Base-by-base conservation (phyloP, 1,284 basidiomycete species). In the Naganishia liquefaciens region DNA sequence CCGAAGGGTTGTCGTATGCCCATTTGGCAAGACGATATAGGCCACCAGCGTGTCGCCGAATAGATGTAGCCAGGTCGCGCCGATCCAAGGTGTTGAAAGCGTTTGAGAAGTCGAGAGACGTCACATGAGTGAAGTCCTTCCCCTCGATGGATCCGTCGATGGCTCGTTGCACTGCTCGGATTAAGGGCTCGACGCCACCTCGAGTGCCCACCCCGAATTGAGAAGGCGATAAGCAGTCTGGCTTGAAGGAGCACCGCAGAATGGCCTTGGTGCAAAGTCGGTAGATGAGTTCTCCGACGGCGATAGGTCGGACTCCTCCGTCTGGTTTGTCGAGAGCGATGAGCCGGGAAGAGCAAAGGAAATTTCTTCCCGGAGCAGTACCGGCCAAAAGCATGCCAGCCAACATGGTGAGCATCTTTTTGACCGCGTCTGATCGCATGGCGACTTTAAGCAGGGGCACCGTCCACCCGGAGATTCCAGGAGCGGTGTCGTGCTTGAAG, bases 71-170 rank as follows among this genome's bases (percentile, higher is more conserved):
- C 13, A 71, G 21, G 33, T 37, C 21, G 6, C 17, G 21, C 2
- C 69, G 53, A 25, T 47, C 7, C 33, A 66, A 1, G 0, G 69
- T 67, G 60, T 69, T 68, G 69, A 72, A 72, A 21, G 67, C 66
- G 51, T 64, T 69, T 21, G 39, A 25, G 42, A 47, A 58, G 65
- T 66, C 65, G 40, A 67, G 61, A 7, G 68, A 62, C n/a, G 44
- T 51, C 46, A 68, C 27, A 25, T 68, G 62, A 27, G 60, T 58
- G 52, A 42, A 67, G 10, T 25, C 37, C 17, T 6, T 23, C 39
- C 23, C 40, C 3, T 40, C 47, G 27, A 39, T 11, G 3, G 52
- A 39, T 6, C 43, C 62, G 11, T 30, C 61, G 2, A 68, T 19
- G 7, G 62, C 68, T 19, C n/a, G n/a, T n/a, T n/a, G n/a, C n/a